Evolutionary conservation across 352 stramenopile species (phyloP).

Genomic region (Globisporangium viniferum): DNA sequence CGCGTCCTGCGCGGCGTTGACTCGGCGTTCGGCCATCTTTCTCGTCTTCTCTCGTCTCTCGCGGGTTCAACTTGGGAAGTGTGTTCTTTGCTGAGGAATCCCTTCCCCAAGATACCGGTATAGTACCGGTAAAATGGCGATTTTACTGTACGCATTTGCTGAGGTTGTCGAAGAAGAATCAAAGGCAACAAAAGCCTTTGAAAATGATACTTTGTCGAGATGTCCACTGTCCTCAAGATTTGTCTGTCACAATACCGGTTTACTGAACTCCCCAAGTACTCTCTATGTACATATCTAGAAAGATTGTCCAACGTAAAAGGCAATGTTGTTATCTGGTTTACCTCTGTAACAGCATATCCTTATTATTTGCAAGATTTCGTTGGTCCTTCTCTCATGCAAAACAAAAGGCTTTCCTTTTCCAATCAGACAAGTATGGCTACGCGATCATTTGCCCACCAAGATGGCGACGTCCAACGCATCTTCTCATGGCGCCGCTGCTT

Average conservation of each 20-base stretch:
- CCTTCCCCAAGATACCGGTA: background rate
- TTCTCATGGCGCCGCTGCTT: background rate
- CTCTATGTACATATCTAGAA: background rate
- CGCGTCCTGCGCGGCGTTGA: slow-evolving; percentile 79
- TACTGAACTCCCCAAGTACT: background rate
- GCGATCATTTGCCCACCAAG: background rate
- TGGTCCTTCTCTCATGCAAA: background rate
- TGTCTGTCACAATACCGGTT: background rate
- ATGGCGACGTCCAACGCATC: background rate
- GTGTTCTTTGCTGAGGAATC: slow-evolving; percentile 7
- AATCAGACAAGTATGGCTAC: background rate
- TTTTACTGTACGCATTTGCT: background rate
- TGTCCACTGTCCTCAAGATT: too few species aligned
- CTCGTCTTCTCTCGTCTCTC: background rate
- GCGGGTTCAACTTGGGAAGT: slow-evolving; percentile 7
- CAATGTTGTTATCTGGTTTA: too few species aligned
- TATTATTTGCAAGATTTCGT: background rate
- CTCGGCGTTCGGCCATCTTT: slow-evolving; percentile 60
- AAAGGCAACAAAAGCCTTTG: too few species aligned
- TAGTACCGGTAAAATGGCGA: background rate
- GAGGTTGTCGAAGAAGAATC: background rate
- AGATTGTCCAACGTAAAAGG: too few species aligned
- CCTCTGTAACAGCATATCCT: background rate
- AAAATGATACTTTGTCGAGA: too few species aligned
- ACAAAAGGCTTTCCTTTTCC: background rate